Evolutionary conservation across 2,329 filamentous ascomycete species (phyloP).

Genomic region (Aureobasidium melanogenum): DNA sequence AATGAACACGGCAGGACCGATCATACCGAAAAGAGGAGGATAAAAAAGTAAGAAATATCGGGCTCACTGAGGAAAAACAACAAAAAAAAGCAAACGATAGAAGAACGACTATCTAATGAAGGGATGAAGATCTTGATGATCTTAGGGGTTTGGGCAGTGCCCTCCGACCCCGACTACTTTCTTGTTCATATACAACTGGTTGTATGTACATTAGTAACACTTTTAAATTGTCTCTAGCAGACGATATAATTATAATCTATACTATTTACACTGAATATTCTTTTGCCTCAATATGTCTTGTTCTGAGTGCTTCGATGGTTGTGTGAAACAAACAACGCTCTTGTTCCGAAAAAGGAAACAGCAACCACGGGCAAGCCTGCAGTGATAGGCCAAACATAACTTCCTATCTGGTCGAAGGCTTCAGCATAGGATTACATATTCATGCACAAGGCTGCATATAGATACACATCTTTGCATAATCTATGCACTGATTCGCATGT

Average conservation of each 20-base stretch:
- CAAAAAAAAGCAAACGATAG: neutral
- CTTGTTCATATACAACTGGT: conserved; percentile 6
- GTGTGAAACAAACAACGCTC: neutral
- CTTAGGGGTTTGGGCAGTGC: neutral
- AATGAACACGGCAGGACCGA: neutral
- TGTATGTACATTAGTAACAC: neutral
- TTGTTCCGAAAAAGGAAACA: neutral
- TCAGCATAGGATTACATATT: too few relatives aligned
- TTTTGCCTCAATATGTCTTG: neutral
- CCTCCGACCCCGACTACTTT: neutral
- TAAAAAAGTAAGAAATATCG: neutral
- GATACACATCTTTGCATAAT: too few relatives aligned
- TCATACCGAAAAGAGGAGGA: neutral
- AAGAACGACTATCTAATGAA: conserved; percentile 6
- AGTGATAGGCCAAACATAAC: neutral
- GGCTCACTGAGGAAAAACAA: neutral
- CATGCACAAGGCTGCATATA: neutral
- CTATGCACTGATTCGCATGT: neutral
- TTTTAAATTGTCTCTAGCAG: neutral
- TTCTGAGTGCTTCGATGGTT: neutral
- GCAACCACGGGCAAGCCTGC: neutral
- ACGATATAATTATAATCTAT: neutral
- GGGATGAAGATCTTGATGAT: conserved; percentile 10
- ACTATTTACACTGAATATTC: neutral
- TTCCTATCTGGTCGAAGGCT: neutral